A percentile compares a stretch with the other conserved stretches of the same genome.
Conservation (phyloP, 2,329 filamentous ascomycete genomes). For the Lasiodiplodia gonubiensis region DNA sequence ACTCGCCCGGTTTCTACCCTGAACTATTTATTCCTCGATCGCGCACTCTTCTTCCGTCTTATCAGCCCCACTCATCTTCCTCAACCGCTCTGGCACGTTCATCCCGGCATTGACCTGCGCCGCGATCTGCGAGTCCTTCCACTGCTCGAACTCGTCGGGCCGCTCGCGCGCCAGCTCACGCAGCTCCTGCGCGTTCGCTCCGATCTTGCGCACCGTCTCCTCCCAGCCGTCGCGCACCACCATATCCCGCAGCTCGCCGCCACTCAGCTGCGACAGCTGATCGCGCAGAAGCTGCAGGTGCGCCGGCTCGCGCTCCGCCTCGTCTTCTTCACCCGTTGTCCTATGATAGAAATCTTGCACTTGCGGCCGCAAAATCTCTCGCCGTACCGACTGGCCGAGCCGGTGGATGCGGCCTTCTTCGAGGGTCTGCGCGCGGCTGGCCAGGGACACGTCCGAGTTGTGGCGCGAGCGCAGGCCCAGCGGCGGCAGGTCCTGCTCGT, state of each 20-base stretch:
- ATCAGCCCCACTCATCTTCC: not conserved
- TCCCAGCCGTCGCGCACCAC: slow-evolving; percentile 61
- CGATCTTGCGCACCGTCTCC: slow-evolving; percentile 65
- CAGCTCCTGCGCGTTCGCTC: slow-evolving; percentile 71
- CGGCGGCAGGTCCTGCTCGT: slow-evolving; percentile 43
- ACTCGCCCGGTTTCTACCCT: not conserved
- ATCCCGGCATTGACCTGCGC: slow-evolving; percentile 40
- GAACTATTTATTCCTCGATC: not conserved
- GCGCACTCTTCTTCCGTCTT: not conserved
- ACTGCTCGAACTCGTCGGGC: slow-evolving; percentile 40
- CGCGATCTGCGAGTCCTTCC: slow-evolving; percentile 46
- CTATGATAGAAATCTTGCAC: not conserved
- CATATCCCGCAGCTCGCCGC: slow-evolving; percentile 57
- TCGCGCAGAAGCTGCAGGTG: slow-evolving; percentile 58
- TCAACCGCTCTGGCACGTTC: not conserved
- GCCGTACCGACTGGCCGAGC: slow-evolving; percentile 69
- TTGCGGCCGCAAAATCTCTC: slow-evolving; percentile 63
- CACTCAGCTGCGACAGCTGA: slow-evolving; percentile 67
- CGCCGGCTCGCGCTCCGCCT: slow-evolving; percentile 40
- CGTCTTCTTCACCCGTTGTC: slow-evolving; percentile 44
- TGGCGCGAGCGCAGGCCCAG: slow-evolving; percentile 60
- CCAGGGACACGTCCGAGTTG: slow-evolving; percentile 71
- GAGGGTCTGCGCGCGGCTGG: slow-evolving; percentile 66
- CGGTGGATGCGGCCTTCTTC: slow-evolving; percentile 75
- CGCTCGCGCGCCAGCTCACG: slow-evolving; percentile 59